Percentiles rank a stretch among this genome's conserved stretches.
These are phyloP conservation scores for Fraxinus excelsior DNA, from an alignment of 257 asterid species.

Conservation along the genomic window DNA sequence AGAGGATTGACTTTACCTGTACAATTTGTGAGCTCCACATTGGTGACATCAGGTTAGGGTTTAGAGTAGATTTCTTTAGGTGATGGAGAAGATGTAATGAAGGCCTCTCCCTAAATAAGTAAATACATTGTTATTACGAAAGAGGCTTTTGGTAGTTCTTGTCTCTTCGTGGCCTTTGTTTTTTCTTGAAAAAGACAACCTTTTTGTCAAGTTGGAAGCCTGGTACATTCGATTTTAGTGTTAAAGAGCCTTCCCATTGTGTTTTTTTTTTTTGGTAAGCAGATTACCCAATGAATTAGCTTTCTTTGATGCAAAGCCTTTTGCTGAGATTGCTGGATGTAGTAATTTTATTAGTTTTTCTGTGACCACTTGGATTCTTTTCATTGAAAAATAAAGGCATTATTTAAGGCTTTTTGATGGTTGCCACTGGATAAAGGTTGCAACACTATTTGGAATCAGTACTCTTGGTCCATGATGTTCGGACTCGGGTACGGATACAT, in stretches of 20 bases:
- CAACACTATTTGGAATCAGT: not conserved
- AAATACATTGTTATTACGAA: not conserved
- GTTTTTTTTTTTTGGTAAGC: slow-evolving; percentile 4
- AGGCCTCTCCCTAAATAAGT: not conserved
- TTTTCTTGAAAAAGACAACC: not conserved
- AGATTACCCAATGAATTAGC: not conserved
- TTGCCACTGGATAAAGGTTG: not conserved
- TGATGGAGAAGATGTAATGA: slow-evolving; percentile 6
- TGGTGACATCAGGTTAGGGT: slow-evolving; percentile 6
- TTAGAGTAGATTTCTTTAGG: slow-evolving; percentile 12
- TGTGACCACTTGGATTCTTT: not conserved
- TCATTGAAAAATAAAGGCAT: not conserved
- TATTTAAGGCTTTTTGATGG: slow-evolving; percentile 5
- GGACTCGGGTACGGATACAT: too few relatives aligned
- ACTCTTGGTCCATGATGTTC: not conserved
- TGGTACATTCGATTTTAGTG: not conserved
- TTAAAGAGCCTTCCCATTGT: not conserved
- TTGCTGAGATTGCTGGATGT: not conserved
- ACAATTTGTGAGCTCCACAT: slow-evolving; percentile 6
- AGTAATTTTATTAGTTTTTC: not conserved
- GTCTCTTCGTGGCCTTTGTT: not conserved
- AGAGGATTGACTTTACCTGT: slow-evolving; percentile 8
- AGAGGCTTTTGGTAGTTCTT: not conserved
- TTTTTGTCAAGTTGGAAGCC: not conserved
- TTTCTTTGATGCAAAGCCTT: slow-evolving; percentile 9